Conservation (phyloP, 2,329 filamentous ascomycete genomes). For the Fusarium devonianum region DNA sequence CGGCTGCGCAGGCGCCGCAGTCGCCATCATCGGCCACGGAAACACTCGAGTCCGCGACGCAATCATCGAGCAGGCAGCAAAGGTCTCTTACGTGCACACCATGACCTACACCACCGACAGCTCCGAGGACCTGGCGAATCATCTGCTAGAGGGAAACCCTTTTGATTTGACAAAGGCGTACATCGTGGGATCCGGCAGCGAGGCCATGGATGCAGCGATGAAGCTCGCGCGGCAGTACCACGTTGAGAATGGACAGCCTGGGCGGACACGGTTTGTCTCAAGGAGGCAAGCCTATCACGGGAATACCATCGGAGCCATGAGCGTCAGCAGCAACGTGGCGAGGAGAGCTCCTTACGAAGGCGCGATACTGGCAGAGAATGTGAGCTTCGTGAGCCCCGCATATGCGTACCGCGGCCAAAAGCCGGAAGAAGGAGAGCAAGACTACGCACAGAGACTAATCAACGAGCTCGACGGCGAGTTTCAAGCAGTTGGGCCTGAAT, state of each 20-base stretch:
- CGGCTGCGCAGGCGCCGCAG: constrained; percentile 73
- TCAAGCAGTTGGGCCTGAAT: constrained; percentile 66
- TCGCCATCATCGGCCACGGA: constrained; percentile 66
- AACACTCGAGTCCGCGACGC: constrained; percentile 66
- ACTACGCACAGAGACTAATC: constrained; percentile 68
- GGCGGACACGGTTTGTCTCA: constrained; percentile 51
- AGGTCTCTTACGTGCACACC: constrained; percentile 56
- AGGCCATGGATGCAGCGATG: constrained; percentile 56
- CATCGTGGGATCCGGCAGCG: constrained; percentile 45
- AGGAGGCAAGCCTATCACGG: constrained; percentile 57
- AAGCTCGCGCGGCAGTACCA: constrained; percentile 60
- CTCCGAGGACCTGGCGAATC: constrained; percentile 46
- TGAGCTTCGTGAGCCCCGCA: constrained; percentile 70
- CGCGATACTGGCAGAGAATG: constrained; percentile 47
- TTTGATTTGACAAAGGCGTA: constrained; percentile 50
- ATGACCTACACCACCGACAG: constrained; percentile 58
- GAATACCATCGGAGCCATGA: constrained; percentile 67
- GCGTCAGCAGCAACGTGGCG: constrained; percentile 66
- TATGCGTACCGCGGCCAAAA: constrained; percentile 67
- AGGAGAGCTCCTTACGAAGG: constrained; percentile 67
- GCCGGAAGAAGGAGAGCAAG: constrained; percentile 59
- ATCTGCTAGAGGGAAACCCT: constrained; percentile 49
- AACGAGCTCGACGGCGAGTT: constrained; percentile 74
- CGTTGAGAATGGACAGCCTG: constrained; percentile 48
- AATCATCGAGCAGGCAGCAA: constrained; percentile 64